phyloP scores from a whole-genome alignment of 306 rosid species.

The Cucumis sativus region DNA sequence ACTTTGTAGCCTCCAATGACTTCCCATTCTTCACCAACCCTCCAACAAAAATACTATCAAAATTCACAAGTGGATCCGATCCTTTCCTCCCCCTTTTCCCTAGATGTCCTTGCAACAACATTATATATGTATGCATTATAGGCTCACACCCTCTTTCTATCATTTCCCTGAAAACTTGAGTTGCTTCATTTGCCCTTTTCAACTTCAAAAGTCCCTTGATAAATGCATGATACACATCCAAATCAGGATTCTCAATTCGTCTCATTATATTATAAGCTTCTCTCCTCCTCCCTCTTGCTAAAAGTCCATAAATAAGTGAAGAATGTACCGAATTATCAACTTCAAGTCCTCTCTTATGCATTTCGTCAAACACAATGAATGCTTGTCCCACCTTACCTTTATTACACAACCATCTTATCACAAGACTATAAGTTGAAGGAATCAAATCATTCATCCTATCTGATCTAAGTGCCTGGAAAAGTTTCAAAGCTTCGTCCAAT shows the following conservation, averaged over 20 bases:
- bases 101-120: constrained; percentile 77
- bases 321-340: constrained; percentile 37
- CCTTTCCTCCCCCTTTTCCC: constrained; percentile 54
- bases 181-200: constrained; percentile 58
- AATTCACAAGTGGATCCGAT: constrained; percentile 53
- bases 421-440: constrained; percentile 45
- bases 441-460: constrained; percentile 45
- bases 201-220: constrained; percentile 64
- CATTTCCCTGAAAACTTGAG: constrained; percentile 75
- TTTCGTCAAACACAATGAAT: constrained; percentile 44
- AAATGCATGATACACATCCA: constrained; percentile 50
- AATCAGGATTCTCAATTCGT: constrained; percentile 22
- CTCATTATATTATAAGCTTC: constrained; percentile 32
- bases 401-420: constrained; percentile 56
- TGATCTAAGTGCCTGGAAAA: constrained; percentile 50
- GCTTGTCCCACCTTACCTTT: constrained; percentile 42
- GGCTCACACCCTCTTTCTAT: constrained; percentile 36
- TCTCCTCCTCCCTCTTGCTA: constrained; percentile 36
- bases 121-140: constrained; percentile 64
- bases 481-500: constrained; percentile 44
- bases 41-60: constrained; percentile 78
- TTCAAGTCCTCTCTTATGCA: constrained; percentile 41
- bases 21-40: constrained; percentile 35
- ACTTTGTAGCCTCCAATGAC: constrained; percentile 54
- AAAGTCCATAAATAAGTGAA: constrained; percentile 45